Evolutionary conservation across 179 eudicot genomes (phyloP).

Genomic region (Spinacia oleracea): DNA sequence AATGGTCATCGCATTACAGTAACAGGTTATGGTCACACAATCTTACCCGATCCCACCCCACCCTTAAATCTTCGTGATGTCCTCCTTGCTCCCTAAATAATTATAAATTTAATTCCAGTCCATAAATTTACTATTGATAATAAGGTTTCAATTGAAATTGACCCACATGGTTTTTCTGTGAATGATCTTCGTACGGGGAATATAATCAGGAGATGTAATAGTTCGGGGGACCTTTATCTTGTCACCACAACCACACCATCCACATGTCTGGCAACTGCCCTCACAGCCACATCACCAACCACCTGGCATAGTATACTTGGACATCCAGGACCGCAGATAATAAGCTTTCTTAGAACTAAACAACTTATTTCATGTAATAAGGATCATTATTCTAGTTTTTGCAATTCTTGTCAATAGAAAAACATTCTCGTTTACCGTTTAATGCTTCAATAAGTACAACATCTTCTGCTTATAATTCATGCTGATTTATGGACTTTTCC

Average conservation of each 20-base stretch:
- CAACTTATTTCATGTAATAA: not conserved
- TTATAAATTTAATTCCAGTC: not conserved
- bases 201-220: not conserved
- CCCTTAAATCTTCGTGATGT: too few relatives aligned
- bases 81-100: not conserved
- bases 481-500: too few relatives aligned
- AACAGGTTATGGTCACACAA: not conserved
- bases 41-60: too few relatives aligned
- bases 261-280: not conserved
- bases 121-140: not conserved
- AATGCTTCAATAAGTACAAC: too few relatives aligned
- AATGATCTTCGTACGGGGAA: not conserved
- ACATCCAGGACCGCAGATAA: not conserved
- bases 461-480: too few relatives aligned
- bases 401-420: not conserved
- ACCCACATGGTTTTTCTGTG: not conserved
- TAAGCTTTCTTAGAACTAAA: not conserved
- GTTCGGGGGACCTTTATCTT: not conserved
- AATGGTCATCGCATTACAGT: not conserved
- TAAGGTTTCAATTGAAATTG: too few relatives aligned
- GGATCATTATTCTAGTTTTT: not conserved
- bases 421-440: too few relatives aligned
- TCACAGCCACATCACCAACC: not conserved
- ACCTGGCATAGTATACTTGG: not conserved
- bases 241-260: not conserved